Base-by-base conservation (phyloP, 495 filamentous ascomycete species). In the Trypethelium eluteriae region DNA sequence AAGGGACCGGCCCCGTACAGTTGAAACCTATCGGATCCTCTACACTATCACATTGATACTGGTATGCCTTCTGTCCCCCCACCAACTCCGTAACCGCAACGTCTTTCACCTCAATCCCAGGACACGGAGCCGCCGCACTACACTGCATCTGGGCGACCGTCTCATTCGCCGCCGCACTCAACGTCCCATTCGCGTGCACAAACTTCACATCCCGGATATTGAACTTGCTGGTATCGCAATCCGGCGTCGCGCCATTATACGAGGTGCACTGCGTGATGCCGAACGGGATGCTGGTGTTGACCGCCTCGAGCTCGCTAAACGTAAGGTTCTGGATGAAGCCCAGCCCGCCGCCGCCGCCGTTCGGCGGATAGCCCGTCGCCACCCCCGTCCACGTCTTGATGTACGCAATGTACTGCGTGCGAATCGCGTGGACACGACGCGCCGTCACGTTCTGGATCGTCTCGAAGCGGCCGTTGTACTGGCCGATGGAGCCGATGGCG, bases 341-440 rank as follows among this genome's bases (percentile, higher is more conserved):
- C 4, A 80, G 63, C n/a, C 80, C 80, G 2, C 78, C 79, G 25
- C 80, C 79, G 0, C 80, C 80, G n/a, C 80, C 79, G 66, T 81
- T 81, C 0, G 80, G 80, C 18, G 79, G 79, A 67, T 80, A 79
- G 7, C 80, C 78, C 34, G 72, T 71, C 62, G 76, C 75, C n/a
- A 77, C 75, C 35, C 70, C 78, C 1, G 80, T 81, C 57, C 34
- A 74, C n/a, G 67, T 72, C 66, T 62, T 70, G 44, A 73, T 63
- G 62, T 65, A 73, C 49, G 38, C 56, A 78, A 77, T 78, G 63
- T 82, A 74, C 5, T 75, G 63, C 7, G 77, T 79, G 41, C 79
- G 62, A 71, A 77, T 6, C 67, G 63, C 14, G 80, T 71, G 63
- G 25, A 25, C 25, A 25, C 78, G 75, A 2, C 70, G 66, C 7